Evolutionary conservation across 139 green algal species (phyloP).

Genomic region (Closterium sp.): DNA sequence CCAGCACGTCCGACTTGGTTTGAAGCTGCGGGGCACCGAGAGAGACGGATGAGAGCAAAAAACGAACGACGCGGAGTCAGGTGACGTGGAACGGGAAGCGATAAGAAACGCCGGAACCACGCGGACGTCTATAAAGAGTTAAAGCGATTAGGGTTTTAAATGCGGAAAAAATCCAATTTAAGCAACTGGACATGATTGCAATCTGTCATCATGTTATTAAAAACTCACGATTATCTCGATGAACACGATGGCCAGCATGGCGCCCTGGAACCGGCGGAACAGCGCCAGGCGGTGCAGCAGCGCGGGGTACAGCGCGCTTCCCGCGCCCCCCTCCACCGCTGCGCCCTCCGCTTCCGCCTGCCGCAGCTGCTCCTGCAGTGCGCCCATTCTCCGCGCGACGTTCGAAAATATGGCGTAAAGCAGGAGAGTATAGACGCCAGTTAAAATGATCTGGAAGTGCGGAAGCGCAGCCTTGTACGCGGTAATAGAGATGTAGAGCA

Average conservation of each 20-base stretch:
- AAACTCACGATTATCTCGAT: neutral
- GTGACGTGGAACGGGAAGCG: neutral
- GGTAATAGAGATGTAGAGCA: conserved; percentile 45
- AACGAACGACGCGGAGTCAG: neutral
- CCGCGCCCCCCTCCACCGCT: neutral
- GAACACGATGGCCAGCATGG: neutral
- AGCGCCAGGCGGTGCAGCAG: neutral
- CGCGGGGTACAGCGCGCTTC: neutral
- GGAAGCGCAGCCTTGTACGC: conserved; percentile 39
- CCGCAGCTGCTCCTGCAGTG: conserved; percentile 12
- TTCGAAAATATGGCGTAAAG: conserved; percentile 14
- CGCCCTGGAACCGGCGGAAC: neutral
- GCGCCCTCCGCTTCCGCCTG: neutral
- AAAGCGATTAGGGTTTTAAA: neutral
- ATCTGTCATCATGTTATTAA: neutral
- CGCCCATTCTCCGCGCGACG: neutral
- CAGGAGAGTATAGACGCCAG: conserved; percentile 10
- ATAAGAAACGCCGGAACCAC: no score
- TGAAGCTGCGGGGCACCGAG: conserved; percentile 5
- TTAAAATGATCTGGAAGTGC: conserved; percentile 26
- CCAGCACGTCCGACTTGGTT: neutral
- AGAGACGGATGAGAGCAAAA: neutral
- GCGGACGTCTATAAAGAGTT: neutral
- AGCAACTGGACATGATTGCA: no score
- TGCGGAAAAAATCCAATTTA: neutral